A percentile compares a stretch with the other conserved stretches of the same genome.
Evolutionary conservation across 2,329 filamentous ascomycete genomes (phyloP).

Genomic region (Epichloe gansuensis): DNA sequence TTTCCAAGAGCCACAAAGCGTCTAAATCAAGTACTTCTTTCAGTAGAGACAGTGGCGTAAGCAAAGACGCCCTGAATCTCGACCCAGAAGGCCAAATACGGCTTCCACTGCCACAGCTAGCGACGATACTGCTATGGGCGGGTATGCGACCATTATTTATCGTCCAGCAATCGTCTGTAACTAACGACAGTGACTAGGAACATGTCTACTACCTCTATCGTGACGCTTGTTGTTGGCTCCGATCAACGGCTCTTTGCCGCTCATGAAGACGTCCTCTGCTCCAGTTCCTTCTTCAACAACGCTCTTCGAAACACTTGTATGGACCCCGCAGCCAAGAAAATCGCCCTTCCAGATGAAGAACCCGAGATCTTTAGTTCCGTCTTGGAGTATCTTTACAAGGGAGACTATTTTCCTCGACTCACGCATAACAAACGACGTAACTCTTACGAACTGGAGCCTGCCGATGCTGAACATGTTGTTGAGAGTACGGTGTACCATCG

Average conservation of each 20-base stretch:
- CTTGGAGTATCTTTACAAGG: conserved; percentile 87
- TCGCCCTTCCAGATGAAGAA: conserved; percentile 73
- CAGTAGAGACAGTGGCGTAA: conserved; percentile 40
- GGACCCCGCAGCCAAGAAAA: conserved; percentile 44
- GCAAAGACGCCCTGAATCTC: conserved; percentile 40
- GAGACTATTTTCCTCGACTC: conserved; percentile 79
- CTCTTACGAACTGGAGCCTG: conserved; percentile 70
- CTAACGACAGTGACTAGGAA: neutral
- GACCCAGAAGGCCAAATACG: conserved; percentile 34
- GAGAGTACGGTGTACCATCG: conserved; percentile 61
- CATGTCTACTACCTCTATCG: conserved; percentile 51
- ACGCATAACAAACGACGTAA: conserved; percentile 71
- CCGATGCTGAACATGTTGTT: conserved; percentile 31
- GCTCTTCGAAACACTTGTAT: conserved; percentile 24
- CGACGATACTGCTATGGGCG: conserved; percentile 29
- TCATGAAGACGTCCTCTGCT: conserved; percentile 72
- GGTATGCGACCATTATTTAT: conserved; percentile 23
- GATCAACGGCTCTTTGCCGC: conserved; percentile 83
- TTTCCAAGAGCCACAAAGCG: conserved; percentile 38
- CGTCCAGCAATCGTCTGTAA: neutral
- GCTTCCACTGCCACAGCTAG: conserved; percentile 26
- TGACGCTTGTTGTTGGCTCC: conserved; percentile 69
- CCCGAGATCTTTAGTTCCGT: conserved; percentile 85
- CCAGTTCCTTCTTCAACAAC: conserved; percentile 61
- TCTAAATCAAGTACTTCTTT: conserved; percentile 42